Base-by-base conservation (phyloP, 1,284 basidiomycete genomes). In the Apiotrichum veenhuisii region DNA sequence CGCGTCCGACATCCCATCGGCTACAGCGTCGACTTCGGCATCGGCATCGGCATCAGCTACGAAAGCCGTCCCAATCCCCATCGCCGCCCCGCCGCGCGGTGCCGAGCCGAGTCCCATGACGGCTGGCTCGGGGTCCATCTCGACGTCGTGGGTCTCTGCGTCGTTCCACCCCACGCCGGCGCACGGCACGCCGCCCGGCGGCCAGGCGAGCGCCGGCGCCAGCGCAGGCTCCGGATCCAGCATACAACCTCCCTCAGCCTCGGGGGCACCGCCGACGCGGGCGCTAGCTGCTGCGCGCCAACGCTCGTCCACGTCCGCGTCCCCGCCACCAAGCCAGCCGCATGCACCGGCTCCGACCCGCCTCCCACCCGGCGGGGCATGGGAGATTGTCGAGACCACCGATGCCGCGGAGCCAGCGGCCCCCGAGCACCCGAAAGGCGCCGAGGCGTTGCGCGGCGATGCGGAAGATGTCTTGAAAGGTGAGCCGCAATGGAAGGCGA, bases 391-490 rank as follows among this genome's bases (percentile, higher is more conserved):
- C n/a, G 73, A 75, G 44, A 50, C 63, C 4, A 56, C 59, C 5
- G 70, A 72, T 40, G 47, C 50, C 9, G 53, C 61, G 0, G 55
- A 62, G 30, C 64, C 64, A 45, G 30, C 50, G 9, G 45, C 50
- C 5, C 50, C 38, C 14, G 46, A 34, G 20, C 41, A 20, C 14
- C 66, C 60, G 2, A 41, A 42, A 74, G 80, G 68, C 71, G 81
- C 64, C 77, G 81, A 79, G 46, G 71, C 70, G 2, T 58, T 91
- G 51, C 82, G 86, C 59, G 72, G 80, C n/a, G 85, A 91, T 69
- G 82, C 83, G 2, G 82, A 85, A 38, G 85, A 86, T 54, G 84
- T 91, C 61, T 82, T 89, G 54, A 82, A 82, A 67, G 89, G 88
- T 89, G 80, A 69, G 67, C 61, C 62, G 51, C 8, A 10, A 12